Evolutionary conservation across 306 rosid genomes (phyloP).

Genomic region (Cucurbita ficifolia): DNA sequence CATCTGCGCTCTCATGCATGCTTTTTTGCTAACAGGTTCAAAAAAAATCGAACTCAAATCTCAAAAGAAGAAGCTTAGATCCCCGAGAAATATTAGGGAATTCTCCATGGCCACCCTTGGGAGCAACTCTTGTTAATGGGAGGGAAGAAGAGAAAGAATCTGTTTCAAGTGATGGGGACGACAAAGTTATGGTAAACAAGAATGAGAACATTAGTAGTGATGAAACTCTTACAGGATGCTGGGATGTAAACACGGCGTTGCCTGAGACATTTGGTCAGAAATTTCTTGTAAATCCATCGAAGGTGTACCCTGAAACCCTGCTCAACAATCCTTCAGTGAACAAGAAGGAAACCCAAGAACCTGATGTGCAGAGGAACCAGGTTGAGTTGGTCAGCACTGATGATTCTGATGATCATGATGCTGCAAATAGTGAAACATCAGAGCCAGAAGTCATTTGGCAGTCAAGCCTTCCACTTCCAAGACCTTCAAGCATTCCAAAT

Average conservation of each 20-base stretch:
- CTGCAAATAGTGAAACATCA: conserved; percentile 70
- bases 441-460: conserved; percentile 73
- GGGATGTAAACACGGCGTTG: conserved; percentile 43
- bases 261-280: conserved; percentile 24
- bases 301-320: conserved; percentile 19
- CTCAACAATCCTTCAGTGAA: conserved; percentile 4
- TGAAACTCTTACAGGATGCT: conserved; percentile 37
- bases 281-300: conserved; percentile 27
- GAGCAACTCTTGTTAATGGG: not conserved
- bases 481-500: conserved; percentile 24
- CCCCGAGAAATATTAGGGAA: conserved; percentile 35
- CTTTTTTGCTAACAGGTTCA: conserved; percentile 18
- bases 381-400: conserved; percentile 30
- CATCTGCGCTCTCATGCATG: not conserved
- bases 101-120: conserved; percentile 30
- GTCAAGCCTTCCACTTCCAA: conserved; percentile 24
- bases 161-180: conserved; percentile 43
- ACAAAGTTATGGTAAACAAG: conserved; percentile 38
- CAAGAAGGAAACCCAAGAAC: conserved; percentile 25
- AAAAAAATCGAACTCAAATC: conserved; percentile 19
- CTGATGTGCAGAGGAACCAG: conserved; percentile 11
- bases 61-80: conserved; percentile 62
- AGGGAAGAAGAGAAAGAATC: conserved; percentile 55
- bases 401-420: conserved; percentile 62
- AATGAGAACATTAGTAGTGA: conserved; percentile 32